Base-by-base conservation (phyloP, 2,329 filamentous ascomycete genomes). In the Byssothecium circinans region DNA sequence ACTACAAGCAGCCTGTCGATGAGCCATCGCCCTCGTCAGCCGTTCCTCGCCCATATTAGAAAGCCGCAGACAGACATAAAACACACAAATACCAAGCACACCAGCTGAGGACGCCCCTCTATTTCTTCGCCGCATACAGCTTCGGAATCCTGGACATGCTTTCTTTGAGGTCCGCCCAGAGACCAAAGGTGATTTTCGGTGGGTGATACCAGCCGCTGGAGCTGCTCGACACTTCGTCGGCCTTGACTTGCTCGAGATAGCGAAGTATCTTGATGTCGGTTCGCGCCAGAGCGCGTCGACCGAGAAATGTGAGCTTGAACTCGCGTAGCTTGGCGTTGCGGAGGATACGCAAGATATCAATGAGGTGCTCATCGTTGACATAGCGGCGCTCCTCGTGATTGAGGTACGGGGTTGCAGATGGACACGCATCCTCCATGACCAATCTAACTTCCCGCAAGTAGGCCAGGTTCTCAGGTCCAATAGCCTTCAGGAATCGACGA, bases 361-460 rank as follows among this genome's bases (percentile, higher is more conserved):
- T 68, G 33, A 81, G 57, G 30, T 74, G 67, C 8, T 74, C 67
- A 52, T 81, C 77, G 36, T 75, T 68, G 39, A 78, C 68, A 49
- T 75, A 80, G 20, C 75, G 74, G n/a, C 76, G 74, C 30, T 74
- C 63, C 45, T 78, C 73, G 40, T 69, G 63, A 39, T 61, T 66
- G 35, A 71, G 57, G 36, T 69, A 58, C 0, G 73, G 71, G 34
- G 74, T 73, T 11, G 73, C 59, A 17, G 69, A 71, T 2, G 70
- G 73, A 5, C 62, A 60, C 0, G 75, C 75, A 49, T 81, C 78
- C 34, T 74, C 73, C 38, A 80, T 72, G 15, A 62, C 50, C 48
- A 80, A 61, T 12, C 68, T 71, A 34, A 79, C 50, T 29, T 75
- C 67, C 36, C 75, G 74, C n/a, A 81, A 62, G 27, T 75, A 70